These are phyloP conservation scores for Dendrostoma leiphaemia DNA, from an alignment of 2,329 filamentous ascomycete species.

Conservation along the genomic window DNA sequence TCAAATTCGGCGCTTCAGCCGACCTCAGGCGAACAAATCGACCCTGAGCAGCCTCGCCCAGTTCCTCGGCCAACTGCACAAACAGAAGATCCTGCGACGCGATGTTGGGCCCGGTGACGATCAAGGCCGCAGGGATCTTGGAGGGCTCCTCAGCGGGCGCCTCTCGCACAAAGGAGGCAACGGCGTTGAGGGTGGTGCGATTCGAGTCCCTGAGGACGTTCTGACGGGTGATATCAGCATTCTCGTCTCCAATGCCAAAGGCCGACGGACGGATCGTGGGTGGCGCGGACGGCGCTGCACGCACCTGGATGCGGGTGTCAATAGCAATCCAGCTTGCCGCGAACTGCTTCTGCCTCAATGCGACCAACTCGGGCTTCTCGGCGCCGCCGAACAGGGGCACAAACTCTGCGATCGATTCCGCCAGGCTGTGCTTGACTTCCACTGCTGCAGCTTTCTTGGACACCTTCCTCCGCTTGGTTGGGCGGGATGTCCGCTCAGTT, in stretches of 20 bases:
- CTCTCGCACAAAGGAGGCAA: conserved; percentile 53
- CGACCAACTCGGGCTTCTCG: conserved; percentile 48
- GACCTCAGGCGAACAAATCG: conserved; percentile 67
- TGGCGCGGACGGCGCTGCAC: too few species aligned
- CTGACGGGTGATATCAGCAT: conserved; percentile 31
- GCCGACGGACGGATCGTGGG: background rate
- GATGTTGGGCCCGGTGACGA: conserved; percentile 76
- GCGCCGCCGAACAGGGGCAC: conserved; percentile 52
- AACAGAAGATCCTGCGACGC: conserved; percentile 75
- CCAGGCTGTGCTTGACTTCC: conserved; percentile 16
- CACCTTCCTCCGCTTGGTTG: conserved; percentile 57
- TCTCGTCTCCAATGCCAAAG: background rate
- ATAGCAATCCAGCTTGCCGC: conserved; percentile 63
- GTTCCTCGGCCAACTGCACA: conserved; percentile 60
- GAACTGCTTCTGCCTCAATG: conserved; percentile 58
- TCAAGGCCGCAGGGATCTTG: conserved; percentile 67
- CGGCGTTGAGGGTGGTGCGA: conserved; percentile 56
- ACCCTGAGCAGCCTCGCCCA: conserved; percentile 46
- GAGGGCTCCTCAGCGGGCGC: conserved; percentile 28
- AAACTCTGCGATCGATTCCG: conserved; percentile 34
- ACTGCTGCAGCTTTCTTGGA: conserved; percentile 34
- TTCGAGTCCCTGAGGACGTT: conserved; percentile 59
- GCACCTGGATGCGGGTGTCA: conserved; percentile 61
- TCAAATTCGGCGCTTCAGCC: conserved; percentile 70
- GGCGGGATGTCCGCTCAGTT: conserved; percentile 33